Evolutionary conservation across 495 filamentous ascomycete genomes (phyloP), one percentile per base, ranked within the genome.

Genomic region (Elasticomyces elasticus): DNA sequence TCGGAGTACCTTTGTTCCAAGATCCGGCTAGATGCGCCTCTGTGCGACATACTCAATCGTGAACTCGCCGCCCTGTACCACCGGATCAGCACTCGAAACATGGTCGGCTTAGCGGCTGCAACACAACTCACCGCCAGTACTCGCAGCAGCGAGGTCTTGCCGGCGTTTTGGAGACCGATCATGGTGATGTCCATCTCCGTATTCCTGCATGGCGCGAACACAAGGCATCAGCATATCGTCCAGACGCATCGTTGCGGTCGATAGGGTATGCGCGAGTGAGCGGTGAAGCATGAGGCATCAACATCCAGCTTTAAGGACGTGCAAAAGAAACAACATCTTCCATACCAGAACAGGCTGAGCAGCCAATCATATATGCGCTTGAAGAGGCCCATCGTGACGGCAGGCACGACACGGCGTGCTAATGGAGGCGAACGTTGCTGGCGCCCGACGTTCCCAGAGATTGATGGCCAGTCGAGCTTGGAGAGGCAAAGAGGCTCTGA

Each of bases 171-270:
- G 68, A 98, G 74, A 23, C 92, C 92, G 74, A 98, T 94, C 88
- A 98, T 95, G 57, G 92, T 98, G 69, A 98, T 88, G 69, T 98
- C 91, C 88, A 98, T 95, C 77, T 98, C 92, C 35, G 88, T 95
- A 55, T 90, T 87, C 92, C 92, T 98, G 62, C 30, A 50, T 30
- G 37, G 52, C 58, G 63, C 44, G 51, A 48, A 28, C 51, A 46
- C 48, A 44, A 62, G 41, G 55, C 49, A 65, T 62, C 60, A 63
- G 52, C 59, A 60, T 45, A 13, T 40, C 35, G 35, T 5, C 4
- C 5, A 5, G 13, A 40, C 19, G 5, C 49, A 20, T 3, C 12
- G 13, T 23, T 12, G 49, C 24, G 31, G 15, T 11, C 28, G 20
- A 37, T 11, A 38, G 1, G 4, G 23, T 49, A 38, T n/a, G 40